Evolutionary conservation across 176 grass and related monocot species (phyloP).

Genomic region (Guadua angustifolia): DNA sequence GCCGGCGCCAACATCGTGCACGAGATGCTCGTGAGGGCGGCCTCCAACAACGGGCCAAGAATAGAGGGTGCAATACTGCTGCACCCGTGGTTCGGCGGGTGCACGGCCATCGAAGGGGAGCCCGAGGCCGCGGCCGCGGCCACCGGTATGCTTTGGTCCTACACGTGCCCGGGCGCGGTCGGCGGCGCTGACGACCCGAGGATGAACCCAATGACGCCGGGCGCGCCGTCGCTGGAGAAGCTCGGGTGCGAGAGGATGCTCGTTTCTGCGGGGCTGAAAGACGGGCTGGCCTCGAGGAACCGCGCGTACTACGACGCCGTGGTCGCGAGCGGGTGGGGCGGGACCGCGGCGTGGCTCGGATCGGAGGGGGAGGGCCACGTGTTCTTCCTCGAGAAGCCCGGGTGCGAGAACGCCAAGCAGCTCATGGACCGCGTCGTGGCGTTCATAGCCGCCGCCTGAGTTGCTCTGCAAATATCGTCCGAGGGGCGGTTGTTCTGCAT

Average conservation of each 20-base stretch:
- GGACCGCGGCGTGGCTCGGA: constrained; percentile 47
- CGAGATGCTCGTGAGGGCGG: constrained; percentile 47
- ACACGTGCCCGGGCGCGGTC: constrained; percentile 42
- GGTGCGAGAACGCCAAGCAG: constrained; percentile 48
- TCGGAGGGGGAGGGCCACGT: constrained; percentile 48
- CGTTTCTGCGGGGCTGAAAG: constrained; percentile 39
- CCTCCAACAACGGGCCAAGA: neutral
- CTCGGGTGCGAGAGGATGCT: constrained; percentile 58
- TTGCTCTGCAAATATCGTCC: neutral
- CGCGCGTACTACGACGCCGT: constrained; percentile 52
- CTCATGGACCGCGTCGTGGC: constrained; percentile 41
- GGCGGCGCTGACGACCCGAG: constrained; percentile 56
- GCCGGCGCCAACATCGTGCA: constrained; percentile 71
- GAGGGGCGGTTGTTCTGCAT: neutral
- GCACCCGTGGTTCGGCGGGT: constrained; percentile 63
- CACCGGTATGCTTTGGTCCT: constrained; percentile 39
- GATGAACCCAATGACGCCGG: constrained; percentile 50
- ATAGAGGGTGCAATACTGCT: constrained; percentile 54
- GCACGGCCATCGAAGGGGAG: constrained; percentile 37
- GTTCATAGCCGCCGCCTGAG: constrained; percentile 40
- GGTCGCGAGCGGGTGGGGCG: constrained; percentile 55
- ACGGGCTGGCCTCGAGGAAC: constrained; percentile 43
- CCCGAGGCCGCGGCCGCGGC: neutral
- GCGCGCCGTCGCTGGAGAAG: constrained; percentile 29
- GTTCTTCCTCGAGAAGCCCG: constrained; percentile 52